Evolutionary conservation across 305 asterid species (phyloP).

Genomic region (Fraxinus latifolia): DNA sequence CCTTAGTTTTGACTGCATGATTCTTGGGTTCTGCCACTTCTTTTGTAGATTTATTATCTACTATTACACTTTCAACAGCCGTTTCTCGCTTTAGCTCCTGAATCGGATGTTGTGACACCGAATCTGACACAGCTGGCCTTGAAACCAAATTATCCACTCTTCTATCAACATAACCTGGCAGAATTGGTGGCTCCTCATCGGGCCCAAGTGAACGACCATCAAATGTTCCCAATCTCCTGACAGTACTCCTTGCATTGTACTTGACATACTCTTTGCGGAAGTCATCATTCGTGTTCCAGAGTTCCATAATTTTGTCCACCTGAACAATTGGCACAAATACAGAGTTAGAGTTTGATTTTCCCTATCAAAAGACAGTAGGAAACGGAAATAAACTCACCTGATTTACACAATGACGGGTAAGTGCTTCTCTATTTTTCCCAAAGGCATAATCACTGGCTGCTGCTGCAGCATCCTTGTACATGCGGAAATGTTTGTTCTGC

Average conservation of each 20-base stretch:
- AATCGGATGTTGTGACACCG: constrained; percentile 20
- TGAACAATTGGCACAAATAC: constrained; percentile 16
- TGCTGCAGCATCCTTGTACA: constrained; percentile 58
- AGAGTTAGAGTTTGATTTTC: not conserved
- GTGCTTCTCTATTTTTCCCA: constrained; percentile 37
- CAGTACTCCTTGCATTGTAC: constrained; percentile 40
- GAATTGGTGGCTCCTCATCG: constrained; percentile 44
- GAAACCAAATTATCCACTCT: constrained; percentile 30
- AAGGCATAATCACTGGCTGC: constrained; percentile 49
- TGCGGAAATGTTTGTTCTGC: constrained; percentile 67
- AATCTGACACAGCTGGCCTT: constrained; percentile 14
- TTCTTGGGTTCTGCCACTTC: constrained; percentile 28
- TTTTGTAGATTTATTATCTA: constrained; percentile 13
- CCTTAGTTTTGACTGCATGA: constrained; percentile 17
- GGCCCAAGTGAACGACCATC: constrained; percentile 64
- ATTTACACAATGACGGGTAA: constrained; percentile 39
- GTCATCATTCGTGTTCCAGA: constrained; percentile 43
- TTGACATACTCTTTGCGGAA: constrained; percentile 47
- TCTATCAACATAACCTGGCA: constrained; percentile 33
- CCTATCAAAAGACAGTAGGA: constrained; percentile 2
- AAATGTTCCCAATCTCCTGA: constrained; percentile 53
- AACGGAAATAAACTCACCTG: constrained; percentile 35
- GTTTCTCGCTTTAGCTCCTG: constrained; percentile 28
- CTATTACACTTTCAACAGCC: constrained; percentile 18
- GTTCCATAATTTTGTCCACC: constrained; percentile 51